Conservation (phyloP, 495 filamentous ascomycete species). For the Podospora pseudoanserina region DNA sequence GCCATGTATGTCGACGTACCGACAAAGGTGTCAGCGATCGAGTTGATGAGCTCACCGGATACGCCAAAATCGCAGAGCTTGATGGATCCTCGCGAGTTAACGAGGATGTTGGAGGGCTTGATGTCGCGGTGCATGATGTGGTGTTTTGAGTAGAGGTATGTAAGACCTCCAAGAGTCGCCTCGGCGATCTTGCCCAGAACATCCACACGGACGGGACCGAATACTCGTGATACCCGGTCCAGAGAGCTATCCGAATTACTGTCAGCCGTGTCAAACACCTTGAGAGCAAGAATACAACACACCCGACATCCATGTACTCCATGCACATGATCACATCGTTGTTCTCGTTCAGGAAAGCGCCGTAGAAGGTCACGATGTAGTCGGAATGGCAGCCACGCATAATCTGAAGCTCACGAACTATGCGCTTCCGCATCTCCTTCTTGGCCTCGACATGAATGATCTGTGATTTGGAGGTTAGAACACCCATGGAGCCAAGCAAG, state of each 20-base stretch:
- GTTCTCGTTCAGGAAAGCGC: slow-evolving; percentile 90
- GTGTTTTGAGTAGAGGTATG: slow-evolving; percentile 89
- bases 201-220: slow-evolving; percentile 94
- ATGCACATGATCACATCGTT: slow-evolving; percentile 99
- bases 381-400: slow-evolving; percentile 97
- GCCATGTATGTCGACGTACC: slow-evolving; percentile 99
- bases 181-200: slow-evolving; percentile 99
- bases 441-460: slow-evolving; percentile 98
- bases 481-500: not conserved
- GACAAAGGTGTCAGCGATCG: slow-evolving; percentile 95
- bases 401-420: slow-evolving; percentile 92
- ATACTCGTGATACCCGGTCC: slow-evolving; percentile 87
- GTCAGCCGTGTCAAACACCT: slow-evolving; percentile 34
- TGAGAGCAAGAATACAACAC: slow-evolving; percentile 33
- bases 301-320: slow-evolving; percentile 99
- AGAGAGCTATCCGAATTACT: slow-evolving; percentile 61
- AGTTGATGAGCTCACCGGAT: slow-evolving; percentile 92
- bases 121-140: slow-evolving; percentile 99
- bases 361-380: slow-evolving; percentile 95
- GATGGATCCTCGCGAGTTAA: slow-evolving; percentile 90
- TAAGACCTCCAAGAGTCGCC: slow-evolving; percentile 88
- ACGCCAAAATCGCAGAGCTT: slow-evolving; percentile 99
- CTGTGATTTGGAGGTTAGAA: slow-evolving; percentile 42
- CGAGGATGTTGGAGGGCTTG: slow-evolving; percentile 94
- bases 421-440: slow-evolving; percentile 91